A percentile compares a stretch with the other conserved stretches of the same genome.
These are phyloP conservation scores for Cryptosporidium parvum DNA, from an alignment of 169 alveolate species.

Conservation along the genomic window DNA sequence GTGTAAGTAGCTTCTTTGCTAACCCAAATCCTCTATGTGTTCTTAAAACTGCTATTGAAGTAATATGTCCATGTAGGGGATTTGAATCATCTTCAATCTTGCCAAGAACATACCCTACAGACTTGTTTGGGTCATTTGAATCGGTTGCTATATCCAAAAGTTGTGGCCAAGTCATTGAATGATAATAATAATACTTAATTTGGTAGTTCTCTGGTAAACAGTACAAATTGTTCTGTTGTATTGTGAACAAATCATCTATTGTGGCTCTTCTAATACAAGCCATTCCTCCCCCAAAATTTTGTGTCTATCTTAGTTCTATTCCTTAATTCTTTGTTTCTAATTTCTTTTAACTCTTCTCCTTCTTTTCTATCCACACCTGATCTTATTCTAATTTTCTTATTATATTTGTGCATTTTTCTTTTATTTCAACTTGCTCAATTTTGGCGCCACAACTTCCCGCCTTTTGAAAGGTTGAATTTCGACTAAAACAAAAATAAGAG, in stretches of 20 bases:
- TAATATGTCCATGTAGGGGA: constrained; percentile 87
- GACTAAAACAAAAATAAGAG: not conserved
- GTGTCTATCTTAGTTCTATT: not conserved
- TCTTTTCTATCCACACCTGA: not conserved
- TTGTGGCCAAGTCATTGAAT: constrained; percentile 95
- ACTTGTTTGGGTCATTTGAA: constrained; percentile 82
- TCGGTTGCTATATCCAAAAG: constrained; percentile 85
- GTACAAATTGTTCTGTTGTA: constrained; percentile 87
- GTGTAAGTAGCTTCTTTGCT: constrained; percentile 83
- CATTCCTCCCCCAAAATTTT: constrained; percentile 70
- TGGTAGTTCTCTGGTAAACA: constrained; percentile 95
- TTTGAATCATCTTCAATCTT: constrained; percentile 81
- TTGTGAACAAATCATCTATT: constrained; percentile 82
- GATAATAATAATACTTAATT: constrained; percentile 94
- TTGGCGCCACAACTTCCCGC: not conserved
- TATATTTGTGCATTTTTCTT: not conserved
- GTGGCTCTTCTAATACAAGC: constrained; percentile 87
- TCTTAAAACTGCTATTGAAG: constrained; percentile 89
- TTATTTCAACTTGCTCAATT: not conserved
- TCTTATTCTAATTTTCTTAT: not conserved
- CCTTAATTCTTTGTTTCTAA: not conserved
- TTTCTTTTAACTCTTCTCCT: not conserved
- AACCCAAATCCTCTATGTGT: constrained; percentile 89
- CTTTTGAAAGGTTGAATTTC: not conserved
- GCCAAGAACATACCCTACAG: constrained; percentile 90